Conservation (phyloP, 345 rosid genomes). For the Erysimum cheiranthoides region DNA sequence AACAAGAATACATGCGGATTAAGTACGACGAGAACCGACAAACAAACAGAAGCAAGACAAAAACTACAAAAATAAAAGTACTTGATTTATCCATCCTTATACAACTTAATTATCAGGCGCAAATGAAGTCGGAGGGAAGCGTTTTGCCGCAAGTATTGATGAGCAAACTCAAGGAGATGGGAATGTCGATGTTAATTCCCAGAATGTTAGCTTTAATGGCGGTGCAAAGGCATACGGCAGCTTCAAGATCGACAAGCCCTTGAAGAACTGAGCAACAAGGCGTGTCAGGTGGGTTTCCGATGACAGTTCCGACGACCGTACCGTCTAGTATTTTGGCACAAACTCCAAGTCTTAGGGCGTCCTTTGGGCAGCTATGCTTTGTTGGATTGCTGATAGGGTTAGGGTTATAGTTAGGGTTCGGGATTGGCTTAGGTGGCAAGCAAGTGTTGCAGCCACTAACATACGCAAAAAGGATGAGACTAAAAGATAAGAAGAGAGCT, state of each 20-base stretch:
- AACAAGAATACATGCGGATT: constrained; percentile 10
- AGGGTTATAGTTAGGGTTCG: constrained; percentile 51
- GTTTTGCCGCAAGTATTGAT: constrained; percentile 71
- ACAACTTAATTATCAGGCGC: constrained; percentile 46
- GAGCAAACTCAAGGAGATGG: constrained; percentile 70
- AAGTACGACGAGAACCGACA: neutral
- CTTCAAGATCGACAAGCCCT: constrained; percentile 72
- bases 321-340: constrained; percentile 68
- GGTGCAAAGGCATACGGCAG: constrained; percentile 73
- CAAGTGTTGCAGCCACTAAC: constrained; percentile 62
- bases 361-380: constrained; percentile 62
- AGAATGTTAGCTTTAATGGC: constrained; percentile 76
- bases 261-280: constrained; percentile 70
- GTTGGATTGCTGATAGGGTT: constrained; percentile 41
- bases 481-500: constrained; percentile 48
- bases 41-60: constrained; percentile 18
- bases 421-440: constrained; percentile 51
- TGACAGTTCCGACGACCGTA: constrained; percentile 52
- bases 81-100: neutral
- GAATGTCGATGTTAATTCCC: constrained; percentile 65
- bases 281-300: constrained; percentile 63
- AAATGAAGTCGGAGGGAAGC: constrained; percentile 74
- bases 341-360: constrained; percentile 64
- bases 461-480: constrained; percentile 44
- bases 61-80: neutral